These are phyloP conservation scores for Actinomortierella wolfii DNA, from an alignment of 371 early-diverging fungal species.

Conservation along the genomic window DNA sequence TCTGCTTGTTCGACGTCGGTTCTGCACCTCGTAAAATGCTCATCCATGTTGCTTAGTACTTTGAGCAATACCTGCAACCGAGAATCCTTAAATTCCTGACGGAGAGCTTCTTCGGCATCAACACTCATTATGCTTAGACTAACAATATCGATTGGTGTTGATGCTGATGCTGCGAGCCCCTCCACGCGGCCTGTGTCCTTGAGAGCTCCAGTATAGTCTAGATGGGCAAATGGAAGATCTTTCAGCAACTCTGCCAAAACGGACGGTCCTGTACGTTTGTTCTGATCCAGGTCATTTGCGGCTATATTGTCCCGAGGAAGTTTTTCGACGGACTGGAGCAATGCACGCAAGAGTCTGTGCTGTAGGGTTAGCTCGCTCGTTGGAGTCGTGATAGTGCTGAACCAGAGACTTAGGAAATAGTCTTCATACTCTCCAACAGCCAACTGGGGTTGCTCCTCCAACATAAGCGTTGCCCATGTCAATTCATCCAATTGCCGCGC, in stretches of 20 bases:
- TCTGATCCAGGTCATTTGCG: no score
- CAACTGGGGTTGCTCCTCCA: neutral
- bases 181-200: no score
- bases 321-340: constrained; percentile 3
- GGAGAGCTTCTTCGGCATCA: constrained; percentile 5
- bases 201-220: constrained; percentile 1
- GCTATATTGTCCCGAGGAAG: neutral
- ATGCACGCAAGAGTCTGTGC: constrained; percentile 5
- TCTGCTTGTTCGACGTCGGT: no score
- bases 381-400: no score
- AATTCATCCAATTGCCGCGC: constrained; percentile 20
- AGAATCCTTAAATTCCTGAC: constrained; percentile 21
- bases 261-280: neutral
- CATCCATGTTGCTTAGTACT: constrained; percentile 33
- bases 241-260: constrained; percentile 7
- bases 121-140: constrained; percentile 11
- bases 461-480: constrained; percentile 17
- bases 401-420: no score
- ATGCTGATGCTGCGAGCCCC: no score
- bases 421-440: no score
- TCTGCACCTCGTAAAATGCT: constrained; percentile 9
- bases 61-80: constrained; percentile 20
- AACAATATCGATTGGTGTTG: neutral
- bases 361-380: no score
- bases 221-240: constrained; percentile 19